Conservation (phyloP, 371 early-diverging fungal species). For the Catenaria anguillulae region DNA sequence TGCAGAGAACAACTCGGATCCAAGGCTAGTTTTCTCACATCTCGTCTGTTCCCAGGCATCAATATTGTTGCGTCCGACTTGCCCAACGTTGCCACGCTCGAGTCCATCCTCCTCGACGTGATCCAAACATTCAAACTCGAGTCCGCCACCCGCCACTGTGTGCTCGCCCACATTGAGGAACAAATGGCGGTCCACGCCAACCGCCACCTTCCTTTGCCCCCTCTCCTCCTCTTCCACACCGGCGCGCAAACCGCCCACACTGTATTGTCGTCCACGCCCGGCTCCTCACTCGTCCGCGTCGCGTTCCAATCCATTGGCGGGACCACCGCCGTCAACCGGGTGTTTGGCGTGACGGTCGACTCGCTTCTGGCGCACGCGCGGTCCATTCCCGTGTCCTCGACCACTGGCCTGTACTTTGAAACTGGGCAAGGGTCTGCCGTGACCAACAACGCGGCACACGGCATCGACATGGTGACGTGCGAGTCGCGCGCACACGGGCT, state of each 20-base stretch:
- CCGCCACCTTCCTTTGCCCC: not conserved
- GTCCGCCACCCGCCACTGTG: not conserved
- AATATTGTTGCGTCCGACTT: slow-evolving; percentile 4
- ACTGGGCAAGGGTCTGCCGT: slow-evolving; percentile 8
- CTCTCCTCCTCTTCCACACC: not conserved
- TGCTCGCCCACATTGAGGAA: slow-evolving; percentile 8
- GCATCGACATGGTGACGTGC: slow-evolving; percentile 8
- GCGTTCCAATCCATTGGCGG: slow-evolving; percentile 9
- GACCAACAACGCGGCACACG: slow-evolving; percentile 1
- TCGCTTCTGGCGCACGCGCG: not conserved
- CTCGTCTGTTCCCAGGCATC: too few species aligned
- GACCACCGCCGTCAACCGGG: not conserved
- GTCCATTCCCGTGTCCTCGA: not conserved
- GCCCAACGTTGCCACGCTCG: not conserved
- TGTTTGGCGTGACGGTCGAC: not conserved
- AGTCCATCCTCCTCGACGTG: slow-evolving; percentile 3
- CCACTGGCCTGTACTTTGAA: slow-evolving; percentile 5
- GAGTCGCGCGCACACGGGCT: slow-evolving; percentile 6
- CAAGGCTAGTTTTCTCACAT: too few species aligned
- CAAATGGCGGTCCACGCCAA: slow-evolving; percentile 7
- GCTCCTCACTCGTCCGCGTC: not conserved
- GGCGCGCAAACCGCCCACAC: not conserved
- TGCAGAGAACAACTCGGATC: too few species aligned
- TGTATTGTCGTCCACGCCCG: not conserved
- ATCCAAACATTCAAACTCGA: slow-evolving; percentile 1